Conservation (phyloP, 2,329 filamentous ascomycete species). For the Talaromyces piceae region DNA sequence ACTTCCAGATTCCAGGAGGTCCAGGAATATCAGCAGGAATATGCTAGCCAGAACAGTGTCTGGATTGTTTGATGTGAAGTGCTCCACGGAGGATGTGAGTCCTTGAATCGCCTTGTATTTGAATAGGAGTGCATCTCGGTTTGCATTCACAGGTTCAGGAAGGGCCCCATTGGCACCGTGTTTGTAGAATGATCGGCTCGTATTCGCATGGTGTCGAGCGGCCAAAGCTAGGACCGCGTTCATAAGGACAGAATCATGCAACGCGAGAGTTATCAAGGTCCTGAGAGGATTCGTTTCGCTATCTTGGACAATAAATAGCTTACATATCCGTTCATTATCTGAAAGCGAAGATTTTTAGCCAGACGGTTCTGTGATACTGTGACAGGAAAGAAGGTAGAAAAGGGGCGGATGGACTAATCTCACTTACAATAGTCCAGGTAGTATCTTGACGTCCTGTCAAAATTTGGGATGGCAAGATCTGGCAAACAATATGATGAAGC, state of each 20-base stretch:
- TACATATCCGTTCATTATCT: constrained; percentile 31
- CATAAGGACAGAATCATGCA: constrained; percentile 21
- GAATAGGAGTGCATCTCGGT: constrained; percentile 24
- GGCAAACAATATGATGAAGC: background rate
- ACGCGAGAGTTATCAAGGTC: constrained; percentile 23
- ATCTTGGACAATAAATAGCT: constrained; percentile 29
- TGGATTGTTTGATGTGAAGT: constrained; percentile 9
- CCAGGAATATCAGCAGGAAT: constrained; percentile 21
- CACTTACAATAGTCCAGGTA: constrained; percentile 30
- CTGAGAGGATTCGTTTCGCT: constrained; percentile 28
- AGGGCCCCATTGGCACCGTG: background rate
- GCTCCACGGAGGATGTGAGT: constrained; percentile 17
- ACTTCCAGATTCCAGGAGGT: constrained; percentile 15
- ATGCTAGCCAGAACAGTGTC: constrained; percentile 28
- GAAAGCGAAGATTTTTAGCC: background rate
- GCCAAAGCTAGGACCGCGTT: constrained; percentile 27
- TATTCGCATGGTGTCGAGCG: constrained; percentile 27
- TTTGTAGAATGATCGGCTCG: constrained; percentile 18
- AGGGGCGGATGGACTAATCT: background rate
- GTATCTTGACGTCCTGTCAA: constrained; percentile 16
- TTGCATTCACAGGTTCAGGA: constrained; percentile 13
- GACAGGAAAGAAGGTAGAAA: background rate
- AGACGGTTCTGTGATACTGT: background rate
- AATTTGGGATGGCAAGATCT: background rate
- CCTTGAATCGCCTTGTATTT: constrained; percentile 29